Conservation (phyloP, 2,329 filamentous ascomycete genomes). For the Exophiala dermatitidis region DNA sequence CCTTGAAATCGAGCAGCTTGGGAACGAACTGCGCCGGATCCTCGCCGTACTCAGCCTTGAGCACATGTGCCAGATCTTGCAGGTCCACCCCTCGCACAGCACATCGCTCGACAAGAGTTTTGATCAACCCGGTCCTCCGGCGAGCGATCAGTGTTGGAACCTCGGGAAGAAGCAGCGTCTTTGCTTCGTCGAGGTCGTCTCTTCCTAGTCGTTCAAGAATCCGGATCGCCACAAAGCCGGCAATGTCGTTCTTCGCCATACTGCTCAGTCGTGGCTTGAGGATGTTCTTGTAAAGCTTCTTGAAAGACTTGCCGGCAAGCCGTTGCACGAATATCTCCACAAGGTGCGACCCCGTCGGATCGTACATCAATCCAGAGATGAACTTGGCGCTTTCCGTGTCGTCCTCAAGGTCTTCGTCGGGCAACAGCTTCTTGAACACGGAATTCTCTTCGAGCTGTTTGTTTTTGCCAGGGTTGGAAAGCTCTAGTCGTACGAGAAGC, state of each 20-base stretch:
- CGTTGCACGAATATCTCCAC: constrained; percentile 77
- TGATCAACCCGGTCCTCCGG: constrained; percentile 70
- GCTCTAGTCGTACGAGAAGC: constrained; percentile 77
- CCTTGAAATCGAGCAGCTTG: constrained; percentile 54
- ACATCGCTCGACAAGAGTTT: constrained; percentile 76
- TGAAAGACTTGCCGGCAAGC: constrained; percentile 83
- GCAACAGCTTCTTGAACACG: constrained; percentile 69
- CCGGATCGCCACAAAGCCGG: constrained; percentile 76
- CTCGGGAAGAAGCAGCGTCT: constrained; percentile 64
- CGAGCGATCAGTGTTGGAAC: constrained; percentile 66
- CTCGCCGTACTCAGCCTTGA: constrained; percentile 53
- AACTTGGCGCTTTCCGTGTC: constrained; percentile 69
- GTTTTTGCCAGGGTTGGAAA: constrained; percentile 63
- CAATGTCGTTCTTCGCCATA: constrained; percentile 81
- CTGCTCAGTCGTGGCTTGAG: constrained; percentile 73
- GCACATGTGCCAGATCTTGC: constrained; percentile 47
- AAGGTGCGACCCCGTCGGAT: constrained; percentile 80
- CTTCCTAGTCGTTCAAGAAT: constrained; percentile 78
- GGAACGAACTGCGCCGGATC: constrained; percentile 46
- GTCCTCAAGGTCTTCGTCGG: constrained; percentile 68
- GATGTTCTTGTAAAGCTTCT: constrained; percentile 70
- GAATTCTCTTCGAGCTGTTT: constrained; percentile 58
- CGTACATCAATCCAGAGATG: constrained; percentile 79
- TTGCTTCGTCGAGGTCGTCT: constrained; percentile 70
- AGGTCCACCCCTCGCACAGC: constrained; percentile 57